phyloP scores from a whole-genome alignment of 2,329 filamentous ascomycete species.

The Aureobasidium namibiae region DNA sequence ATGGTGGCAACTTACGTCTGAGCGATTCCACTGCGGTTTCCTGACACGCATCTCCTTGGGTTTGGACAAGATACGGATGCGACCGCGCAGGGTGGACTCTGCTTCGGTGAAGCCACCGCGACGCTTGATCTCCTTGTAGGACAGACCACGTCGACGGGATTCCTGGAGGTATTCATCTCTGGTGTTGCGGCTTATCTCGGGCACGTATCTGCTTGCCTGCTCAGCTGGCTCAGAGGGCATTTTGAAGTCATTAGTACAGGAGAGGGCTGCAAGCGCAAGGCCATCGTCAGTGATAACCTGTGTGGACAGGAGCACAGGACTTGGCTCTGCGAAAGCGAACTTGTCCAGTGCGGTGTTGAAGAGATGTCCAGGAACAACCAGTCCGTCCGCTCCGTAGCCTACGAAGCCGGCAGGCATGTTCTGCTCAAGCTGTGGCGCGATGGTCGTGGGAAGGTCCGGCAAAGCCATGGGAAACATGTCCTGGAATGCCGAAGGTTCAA shows the following conservation, averaged over 20 bases:
- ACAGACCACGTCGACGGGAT: conserved; percentile 48
- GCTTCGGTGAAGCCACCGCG: conserved; percentile 52
- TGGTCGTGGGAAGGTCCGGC: background rate
- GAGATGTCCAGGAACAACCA: conserved; percentile 5
- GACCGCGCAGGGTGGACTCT: conserved; percentile 64
- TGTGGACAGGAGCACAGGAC: background rate
- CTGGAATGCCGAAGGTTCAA: background rate
- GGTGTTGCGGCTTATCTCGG: conserved; percentile 14
- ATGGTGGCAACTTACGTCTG: conserved; percentile 49
- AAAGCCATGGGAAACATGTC: background rate
- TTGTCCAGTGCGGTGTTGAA: conserved; percentile 4
- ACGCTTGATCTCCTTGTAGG: conserved; percentile 56
- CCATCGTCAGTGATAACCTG: background rate
- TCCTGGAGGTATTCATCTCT: conserved; percentile 38
- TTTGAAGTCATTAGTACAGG: background rate
- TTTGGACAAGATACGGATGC: conserved; percentile 59
- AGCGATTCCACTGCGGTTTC: conserved; percentile 54
- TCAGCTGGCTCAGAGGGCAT: background rate
- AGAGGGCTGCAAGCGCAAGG: background rate
- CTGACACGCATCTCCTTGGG: conserved; percentile 53
- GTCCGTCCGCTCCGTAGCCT: background rate
- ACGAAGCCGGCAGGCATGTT: background rate
- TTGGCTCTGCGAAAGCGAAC: background rate
- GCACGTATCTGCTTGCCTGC: background rate
- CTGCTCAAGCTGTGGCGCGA: background rate